Evolutionary conservation across 441 rosid species (phyloP).

Genomic region (Euphorbia schlechtendalii): DNA sequence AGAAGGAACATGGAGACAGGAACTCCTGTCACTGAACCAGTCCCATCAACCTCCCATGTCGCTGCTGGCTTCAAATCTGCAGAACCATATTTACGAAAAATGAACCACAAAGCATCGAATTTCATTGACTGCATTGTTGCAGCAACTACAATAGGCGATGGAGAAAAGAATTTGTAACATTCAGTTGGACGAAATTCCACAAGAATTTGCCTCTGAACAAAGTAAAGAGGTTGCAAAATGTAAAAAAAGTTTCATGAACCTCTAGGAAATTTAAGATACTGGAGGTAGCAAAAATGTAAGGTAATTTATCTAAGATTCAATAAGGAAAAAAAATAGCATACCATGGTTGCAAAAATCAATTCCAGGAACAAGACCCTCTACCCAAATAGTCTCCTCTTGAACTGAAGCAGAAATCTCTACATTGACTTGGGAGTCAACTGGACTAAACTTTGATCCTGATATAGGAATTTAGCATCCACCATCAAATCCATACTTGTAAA

Average conservation of each 20-base stretch:
- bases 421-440: constrained; percentile 22
- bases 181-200: not conserved
- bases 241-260: not conserved
- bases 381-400: constrained; percentile 66
- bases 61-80: constrained; percentile 71
- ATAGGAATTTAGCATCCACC: constrained; percentile 13
- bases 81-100: constrained; percentile 19
- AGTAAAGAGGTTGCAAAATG: not conserved
- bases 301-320: not conserved
- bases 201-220: not conserved
- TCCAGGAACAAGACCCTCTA: constrained; percentile 97
- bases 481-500: constrained; percentile 10
- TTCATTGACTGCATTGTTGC: not conserved
- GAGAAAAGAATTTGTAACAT: not conserved
- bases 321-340: constrained; percentile 29
- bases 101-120: constrained; percentile 3
- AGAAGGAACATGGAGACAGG: constrained; percentile 86
- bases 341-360: constrained; percentile 98
- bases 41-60: constrained; percentile 96
- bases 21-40: constrained; percentile 53
- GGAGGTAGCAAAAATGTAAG: not conserved
- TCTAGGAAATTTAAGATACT: not conserved
- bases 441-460: constrained; percentile 29
- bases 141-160: not conserved
- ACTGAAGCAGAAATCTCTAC: constrained; percentile 29